Base-by-base conservation (phyloP, 306 rosid genomes). In the Urtica urens region DNA sequence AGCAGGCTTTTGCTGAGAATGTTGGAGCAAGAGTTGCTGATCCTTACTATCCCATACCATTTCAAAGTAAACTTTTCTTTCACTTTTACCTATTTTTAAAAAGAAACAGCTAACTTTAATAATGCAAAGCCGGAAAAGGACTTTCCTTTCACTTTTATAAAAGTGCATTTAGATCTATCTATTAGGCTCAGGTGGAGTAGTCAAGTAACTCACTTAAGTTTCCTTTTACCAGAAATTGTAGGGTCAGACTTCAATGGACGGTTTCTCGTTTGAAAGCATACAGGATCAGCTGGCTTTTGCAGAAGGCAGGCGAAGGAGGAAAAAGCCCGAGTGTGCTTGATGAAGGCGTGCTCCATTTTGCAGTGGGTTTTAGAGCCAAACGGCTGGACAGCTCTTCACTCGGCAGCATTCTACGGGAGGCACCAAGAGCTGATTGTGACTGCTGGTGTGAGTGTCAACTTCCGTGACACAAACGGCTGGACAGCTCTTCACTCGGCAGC, bases 401-500 rank as follows among this genome's bases (percentile, higher is more conserved):
- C n/a, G n/a, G n/a, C n/a, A n/a, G n/a, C n/a, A n/a, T n/a, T n/a
- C 49, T 87, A 80, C 53, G 76, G 80, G 63, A 82, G 96, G 96
- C 94, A 86, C 55, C 48, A 82, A 41, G 58, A 66, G 60, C 94
- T 94, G 3, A 75, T 78, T 48, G 53, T 65, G 47, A 58, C 69
- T 72, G 80, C 96, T 0, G 94, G 96, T 54, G 86, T 80, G 17
- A 78, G 72, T 53, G 79, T 87, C 50, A 87, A 87, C 60, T 87
- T 87, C 44, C 93, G 94, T 43, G 96, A 87, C 58, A 69, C 60
- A 55, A 71, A 87, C 69, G 96, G 94, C 58, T 87, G 94, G 96
- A 83, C 87, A 9, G 85, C 94, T 28, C 94, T 87, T 68, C 96
- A 87, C 59, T 87, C 94, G 96, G 96, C 96, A 4, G 96, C 96